Conservation (phyloP, 2,329 filamentous ascomycete genomes). For the Stagonosporopsis chrysanthemi region DNA sequence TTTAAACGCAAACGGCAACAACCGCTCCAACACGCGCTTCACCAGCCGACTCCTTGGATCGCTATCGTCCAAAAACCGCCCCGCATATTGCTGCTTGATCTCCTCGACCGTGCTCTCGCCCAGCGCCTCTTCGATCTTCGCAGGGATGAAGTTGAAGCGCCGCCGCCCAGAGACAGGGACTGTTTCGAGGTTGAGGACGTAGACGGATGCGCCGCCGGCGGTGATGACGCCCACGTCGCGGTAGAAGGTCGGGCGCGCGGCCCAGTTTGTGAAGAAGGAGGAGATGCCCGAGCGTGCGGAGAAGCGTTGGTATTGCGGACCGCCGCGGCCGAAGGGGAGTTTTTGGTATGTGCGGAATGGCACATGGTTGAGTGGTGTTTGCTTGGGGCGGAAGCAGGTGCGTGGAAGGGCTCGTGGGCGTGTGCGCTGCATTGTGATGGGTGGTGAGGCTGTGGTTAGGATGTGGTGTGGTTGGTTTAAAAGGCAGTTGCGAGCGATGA, state of each 20-base stretch:
- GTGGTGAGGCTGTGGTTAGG: background rate
- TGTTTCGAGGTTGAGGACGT: slow-evolving; percentile 72
- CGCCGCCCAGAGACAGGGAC: slow-evolving; percentile 75
- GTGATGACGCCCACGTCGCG: slow-evolving; percentile 55
- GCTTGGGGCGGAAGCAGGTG: slow-evolving; percentile 7
- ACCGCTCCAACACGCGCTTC: slow-evolving; percentile 67
- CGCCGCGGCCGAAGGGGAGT: slow-evolving; percentile 28
- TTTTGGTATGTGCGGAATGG: slow-evolving; percentile 35
- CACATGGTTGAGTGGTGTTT: slow-evolving; percentile 4
- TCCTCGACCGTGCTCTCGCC: slow-evolving; percentile 64
- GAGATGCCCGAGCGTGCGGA: slow-evolving; percentile 22
- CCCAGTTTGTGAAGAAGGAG: slow-evolving; percentile 50
- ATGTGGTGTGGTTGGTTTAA: too few relatives aligned
- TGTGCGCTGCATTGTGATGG: slow-evolving; percentile 29
- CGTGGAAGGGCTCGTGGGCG: slow-evolving; percentile 13
- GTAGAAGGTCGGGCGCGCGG: slow-evolving; percentile 56
- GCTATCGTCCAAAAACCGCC: slow-evolving; percentile 64
- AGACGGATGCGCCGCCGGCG: slow-evolving; percentile 61
- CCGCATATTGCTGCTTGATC: slow-evolving; percentile 63
- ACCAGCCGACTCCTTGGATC: slow-evolving; percentile 67
- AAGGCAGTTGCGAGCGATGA: background rate
- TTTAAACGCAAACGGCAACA: slow-evolving; percentile 68
- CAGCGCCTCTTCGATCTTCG: slow-evolving; percentile 62
- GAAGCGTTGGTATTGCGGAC: slow-evolving; percentile 45
- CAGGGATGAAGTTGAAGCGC: slow-evolving; percentile 74